phyloP scores from a whole-genome alignment of 2,329 filamentous ascomycete species.

The Decorospora gaudefroyi region DNA sequence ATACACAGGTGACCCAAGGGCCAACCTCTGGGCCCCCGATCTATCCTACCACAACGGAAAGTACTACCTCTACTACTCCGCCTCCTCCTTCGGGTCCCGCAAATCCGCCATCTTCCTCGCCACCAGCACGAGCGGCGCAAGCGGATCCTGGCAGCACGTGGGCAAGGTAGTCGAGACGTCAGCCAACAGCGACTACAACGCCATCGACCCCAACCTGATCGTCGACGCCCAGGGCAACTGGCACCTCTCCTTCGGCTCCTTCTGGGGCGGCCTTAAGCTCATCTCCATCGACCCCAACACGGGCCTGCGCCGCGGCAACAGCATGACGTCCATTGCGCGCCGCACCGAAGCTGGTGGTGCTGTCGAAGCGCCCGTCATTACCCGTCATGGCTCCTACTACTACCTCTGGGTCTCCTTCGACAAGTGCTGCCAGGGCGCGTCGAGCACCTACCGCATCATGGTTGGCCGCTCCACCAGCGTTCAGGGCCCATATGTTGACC shows the following conservation, averaged over 20 bases:
- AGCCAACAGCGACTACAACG: not conserved
- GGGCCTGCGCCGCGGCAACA: not conserved
- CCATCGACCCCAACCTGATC: not conserved
- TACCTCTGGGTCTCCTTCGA: slow-evolving; percentile 1
- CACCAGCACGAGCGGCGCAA: not conserved
- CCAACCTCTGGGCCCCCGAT: not conserved
- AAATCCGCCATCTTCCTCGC: not conserved
- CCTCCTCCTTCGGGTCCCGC: not conserved
- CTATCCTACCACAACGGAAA: not conserved
- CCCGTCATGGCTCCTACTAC: not conserved
- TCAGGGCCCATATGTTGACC: not conserved
- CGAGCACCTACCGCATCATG: not conserved
- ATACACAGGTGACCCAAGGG: not conserved
- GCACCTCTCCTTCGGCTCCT: not conserved
- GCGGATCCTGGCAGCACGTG: not conserved
- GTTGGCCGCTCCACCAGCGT: not conserved
- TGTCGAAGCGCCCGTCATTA: not conserved
- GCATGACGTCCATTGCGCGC: not conserved
- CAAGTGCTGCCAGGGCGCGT: not conserved
- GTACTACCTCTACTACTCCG: not conserved
- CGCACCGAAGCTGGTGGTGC: not conserved
- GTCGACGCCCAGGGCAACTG: not conserved
- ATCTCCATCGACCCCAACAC: not conserved
- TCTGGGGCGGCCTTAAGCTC: not conserved
- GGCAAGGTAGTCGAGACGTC: not conserved